Evolutionary conservation across 345 rosid genomes (phyloP).

Genomic region (Lumnitzera littorea): DNA sequence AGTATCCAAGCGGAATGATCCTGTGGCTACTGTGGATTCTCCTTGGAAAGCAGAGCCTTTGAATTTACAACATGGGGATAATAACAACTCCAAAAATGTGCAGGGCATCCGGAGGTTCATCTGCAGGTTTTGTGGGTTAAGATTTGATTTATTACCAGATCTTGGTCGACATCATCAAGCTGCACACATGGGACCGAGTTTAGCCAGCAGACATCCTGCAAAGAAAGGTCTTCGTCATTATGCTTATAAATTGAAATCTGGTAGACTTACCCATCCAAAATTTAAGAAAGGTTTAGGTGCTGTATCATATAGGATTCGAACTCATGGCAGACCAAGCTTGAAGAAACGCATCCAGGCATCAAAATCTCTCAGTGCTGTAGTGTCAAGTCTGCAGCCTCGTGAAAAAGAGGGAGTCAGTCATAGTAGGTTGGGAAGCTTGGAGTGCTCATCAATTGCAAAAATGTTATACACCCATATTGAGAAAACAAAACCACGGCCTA

Average conservation of each 20-base stretch:
- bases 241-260: constrained; percentile 77
- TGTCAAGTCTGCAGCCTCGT: constrained; percentile 27
- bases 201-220: constrained; percentile 44
- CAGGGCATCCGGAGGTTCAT: constrained; percentile 44
- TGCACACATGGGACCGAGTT: constrained; percentile 77
- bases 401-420: constrained; percentile 26
- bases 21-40: constrained; percentile 19
- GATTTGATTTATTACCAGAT: constrained; percentile 92
- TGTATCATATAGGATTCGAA: constrained; percentile 67
- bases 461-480: constrained; percentile 56
- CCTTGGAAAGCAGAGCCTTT: constrained; percentile 30
- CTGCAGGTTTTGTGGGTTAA: constrained; percentile 89
- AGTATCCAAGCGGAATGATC: constrained; percentile 24
- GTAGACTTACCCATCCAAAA: constrained; percentile 82
- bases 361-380: constrained; percentile 35
- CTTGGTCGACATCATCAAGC: constrained; percentile 99
- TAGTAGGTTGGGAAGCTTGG: constrained; percentile 48
- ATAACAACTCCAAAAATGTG: constrained; percentile 37
- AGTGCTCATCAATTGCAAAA: constrained; percentile 63
- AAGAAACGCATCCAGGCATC: constrained; percentile 74
- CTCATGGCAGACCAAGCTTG: constrained; percentile 50
- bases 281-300: constrained; percentile 84
- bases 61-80: constrained; percentile 22
- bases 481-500: constrained; percentile 85
- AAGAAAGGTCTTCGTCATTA: constrained; percentile 67